A percentile compares a stretch with the other conserved stretches of the same genome.
These are phyloP conservation scores for Knufia fluminis DNA, from an alignment of 2,329 filamentous ascomycete genomes.

Conservation along the genomic window DNA sequence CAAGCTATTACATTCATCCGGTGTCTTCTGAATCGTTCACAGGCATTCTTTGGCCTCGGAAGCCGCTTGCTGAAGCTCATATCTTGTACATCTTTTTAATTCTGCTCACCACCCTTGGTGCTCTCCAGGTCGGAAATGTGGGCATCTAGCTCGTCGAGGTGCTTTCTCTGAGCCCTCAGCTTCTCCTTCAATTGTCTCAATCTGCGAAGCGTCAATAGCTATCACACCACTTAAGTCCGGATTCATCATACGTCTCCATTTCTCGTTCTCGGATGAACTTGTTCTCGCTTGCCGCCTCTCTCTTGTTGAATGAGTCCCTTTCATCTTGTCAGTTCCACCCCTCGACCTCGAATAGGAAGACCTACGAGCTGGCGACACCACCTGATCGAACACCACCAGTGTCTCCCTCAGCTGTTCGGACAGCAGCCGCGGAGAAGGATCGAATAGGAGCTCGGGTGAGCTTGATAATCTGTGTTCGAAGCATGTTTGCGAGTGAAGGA, in stretches of 20 bases:
- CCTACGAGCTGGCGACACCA: slow-evolving; percentile 31
- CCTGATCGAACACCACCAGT: slow-evolving; percentile 44
- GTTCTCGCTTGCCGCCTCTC: slow-evolving; percentile 80
- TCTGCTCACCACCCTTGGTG: slow-evolving; percentile 55
- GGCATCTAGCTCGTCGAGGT: slow-evolving; percentile 74
- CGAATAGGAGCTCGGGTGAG: slow-evolving; percentile 41
- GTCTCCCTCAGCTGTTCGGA: slow-evolving; percentile 61
- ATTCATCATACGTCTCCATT: slow-evolving; percentile 61
- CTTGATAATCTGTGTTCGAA: slow-evolving; percentile 55
- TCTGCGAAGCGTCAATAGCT: slow-evolving; percentile 27
- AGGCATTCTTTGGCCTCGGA: background rate
- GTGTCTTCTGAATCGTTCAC: background rate
- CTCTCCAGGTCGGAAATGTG: slow-evolving; percentile 82
- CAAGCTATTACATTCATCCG: background rate
- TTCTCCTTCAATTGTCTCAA: slow-evolving; percentile 61
- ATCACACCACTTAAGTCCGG: background rate
- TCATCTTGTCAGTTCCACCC: background rate
- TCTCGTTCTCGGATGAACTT: slow-evolving; percentile 79
- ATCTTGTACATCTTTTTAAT: background rate
- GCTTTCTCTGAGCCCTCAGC: slow-evolving; percentile 66
- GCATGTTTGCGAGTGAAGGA: slow-evolving; percentile 41
- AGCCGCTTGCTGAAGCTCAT: background rate
- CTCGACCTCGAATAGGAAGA: background rate
- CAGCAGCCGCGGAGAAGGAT: slow-evolving; percentile 55
- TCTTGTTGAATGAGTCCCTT: slow-evolving; percentile 86